Conservation (phyloP, 2,329 filamentous ascomycete species). For the Ascochyta fabae region DNA sequence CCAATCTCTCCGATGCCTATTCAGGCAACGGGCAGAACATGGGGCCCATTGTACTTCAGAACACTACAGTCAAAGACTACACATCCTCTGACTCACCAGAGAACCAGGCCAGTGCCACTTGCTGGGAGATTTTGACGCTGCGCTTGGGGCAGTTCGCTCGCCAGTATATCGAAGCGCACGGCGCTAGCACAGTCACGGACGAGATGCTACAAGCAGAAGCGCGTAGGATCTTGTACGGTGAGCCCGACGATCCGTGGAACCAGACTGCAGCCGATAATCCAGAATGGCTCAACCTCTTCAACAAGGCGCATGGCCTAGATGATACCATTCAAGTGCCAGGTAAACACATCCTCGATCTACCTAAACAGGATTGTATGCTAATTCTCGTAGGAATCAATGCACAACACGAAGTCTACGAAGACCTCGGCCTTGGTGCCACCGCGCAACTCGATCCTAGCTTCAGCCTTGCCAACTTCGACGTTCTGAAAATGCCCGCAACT, state of each 20-base stretch:
- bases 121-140: constrained; percentile 59
- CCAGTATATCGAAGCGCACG: constrained; percentile 46
- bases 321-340: constrained; percentile 11
- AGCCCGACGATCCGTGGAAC: constrained; percentile 57
- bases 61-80: constrained; percentile 26
- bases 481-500: constrained; percentile 13
- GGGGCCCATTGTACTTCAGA: constrained; percentile 25
- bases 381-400: constrained; percentile 16
- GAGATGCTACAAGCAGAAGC: constrained; percentile 58
- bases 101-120: constrained; percentile 46
- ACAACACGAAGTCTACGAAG: constrained; percentile 42
- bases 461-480: constrained; percentile 35
- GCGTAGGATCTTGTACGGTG: constrained; percentile 56
- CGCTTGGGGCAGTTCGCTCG: constrained; percentile 55
- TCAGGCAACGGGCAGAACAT: constrained; percentile 19
- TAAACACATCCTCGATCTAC: constrained; percentile 5
- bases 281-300: constrained; percentile 58
- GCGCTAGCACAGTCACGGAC: constrained; percentile 52
- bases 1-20: constrained; percentile 26
- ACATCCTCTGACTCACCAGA: constrained; percentile 14
- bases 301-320: constrained; percentile 55
- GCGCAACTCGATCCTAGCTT: constrained; percentile 39
- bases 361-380: not conserved
- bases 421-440: constrained; percentile 38
- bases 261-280: constrained; percentile 49